Evolutionary conservation across 371 early-diverging fungal genomes (phyloP).

Genomic region (Apophysomyces elegans): DNA sequence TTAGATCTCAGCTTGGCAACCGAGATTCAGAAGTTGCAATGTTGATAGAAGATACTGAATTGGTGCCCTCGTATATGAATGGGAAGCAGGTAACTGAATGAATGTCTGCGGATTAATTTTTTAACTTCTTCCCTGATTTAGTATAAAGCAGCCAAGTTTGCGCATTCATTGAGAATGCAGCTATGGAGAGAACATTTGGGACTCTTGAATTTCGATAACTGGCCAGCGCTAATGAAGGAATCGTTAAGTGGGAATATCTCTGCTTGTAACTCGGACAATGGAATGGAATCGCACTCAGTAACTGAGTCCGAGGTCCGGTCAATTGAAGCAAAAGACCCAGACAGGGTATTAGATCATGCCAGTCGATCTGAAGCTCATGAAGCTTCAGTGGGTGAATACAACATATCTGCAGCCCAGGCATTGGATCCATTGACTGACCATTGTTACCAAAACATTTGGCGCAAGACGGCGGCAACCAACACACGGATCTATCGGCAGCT

Average conservation of each 20-base stretch:
- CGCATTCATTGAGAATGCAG: slow-evolving; percentile 67
- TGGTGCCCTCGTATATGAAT: slow-evolving; percentile 73
- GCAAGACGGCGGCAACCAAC: slow-evolving; percentile 65
- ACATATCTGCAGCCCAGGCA: slow-evolving; percentile 38
- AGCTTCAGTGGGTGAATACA: slow-evolving; percentile 3
- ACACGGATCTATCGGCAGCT: slow-evolving; percentile 74
- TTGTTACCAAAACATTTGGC: slow-evolving; percentile 69
- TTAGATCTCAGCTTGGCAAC: slow-evolving; percentile 85
- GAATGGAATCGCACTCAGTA: background rate
- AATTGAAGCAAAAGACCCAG: slow-evolving; percentile 28
- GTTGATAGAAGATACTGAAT: slow-evolving; percentile 80
- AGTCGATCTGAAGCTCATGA: slow-evolving; percentile 28
- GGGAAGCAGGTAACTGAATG: slow-evolving; percentile 56
- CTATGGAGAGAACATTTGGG: slow-evolving; percentile 90
- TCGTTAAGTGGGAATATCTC: background rate
- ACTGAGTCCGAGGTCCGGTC: slow-evolving; percentile 16
- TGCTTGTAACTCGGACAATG: background rate
- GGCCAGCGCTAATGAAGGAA: slow-evolving; percentile 25
- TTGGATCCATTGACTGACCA: slow-evolving; percentile 76
- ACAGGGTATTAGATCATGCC: slow-evolving; percentile 28
- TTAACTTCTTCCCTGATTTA: slow-evolving; percentile 1
- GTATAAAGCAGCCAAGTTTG: slow-evolving; percentile 76
- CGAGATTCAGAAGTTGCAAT: slow-evolving; percentile 93
- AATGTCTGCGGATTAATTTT: background rate
- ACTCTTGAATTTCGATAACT: slow-evolving; percentile 49